phyloP scores from a whole-genome alignment of 345 rosid species.

The Hirschfeldia incana region DNA sequence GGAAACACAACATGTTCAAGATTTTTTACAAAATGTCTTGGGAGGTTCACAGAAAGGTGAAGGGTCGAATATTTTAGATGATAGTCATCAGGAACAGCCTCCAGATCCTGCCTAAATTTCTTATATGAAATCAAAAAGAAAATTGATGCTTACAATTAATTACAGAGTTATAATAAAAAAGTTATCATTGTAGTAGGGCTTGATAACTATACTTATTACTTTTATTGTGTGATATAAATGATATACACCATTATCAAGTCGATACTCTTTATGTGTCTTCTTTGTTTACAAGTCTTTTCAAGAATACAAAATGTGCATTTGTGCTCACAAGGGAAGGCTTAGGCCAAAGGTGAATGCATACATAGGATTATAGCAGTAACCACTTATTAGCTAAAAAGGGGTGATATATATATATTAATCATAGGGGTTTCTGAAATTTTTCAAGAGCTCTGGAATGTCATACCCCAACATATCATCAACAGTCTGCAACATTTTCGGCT shows the following conservation, averaged over 20 bases:
- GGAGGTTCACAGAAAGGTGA: conserved; percentile 14
- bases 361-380: conserved; percentile 7
- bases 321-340: conserved; percentile 3
- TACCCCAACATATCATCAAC: conserved; percentile 95
- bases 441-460: conserved; percentile 83
- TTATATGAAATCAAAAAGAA: background rate
- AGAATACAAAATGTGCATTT: conserved; percentile 34
- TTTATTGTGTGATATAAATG: background rate
- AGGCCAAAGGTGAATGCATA: conserved; percentile 7
- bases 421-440: conserved; percentile 81
- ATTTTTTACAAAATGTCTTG: background rate
- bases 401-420: conserved; percentile 39
- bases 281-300: conserved; percentile 16
- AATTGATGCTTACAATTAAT: background rate
- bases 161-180: background rate
- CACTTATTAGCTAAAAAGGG: background rate
- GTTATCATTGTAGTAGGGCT: background rate
- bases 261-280: conserved; percentile 1
- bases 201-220: background rate
- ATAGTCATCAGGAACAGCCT: conserved; percentile 10
- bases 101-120: background rate
- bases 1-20: background rate
- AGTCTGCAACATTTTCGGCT: conserved; percentile 84
- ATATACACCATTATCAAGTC: conserved; percentile 1
- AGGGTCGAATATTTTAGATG: background rate